Evolutionary conservation across 2,329 filamentous ascomycete genomes (phyloP).

Genomic region (Dothideomycetes sp.): DNA sequence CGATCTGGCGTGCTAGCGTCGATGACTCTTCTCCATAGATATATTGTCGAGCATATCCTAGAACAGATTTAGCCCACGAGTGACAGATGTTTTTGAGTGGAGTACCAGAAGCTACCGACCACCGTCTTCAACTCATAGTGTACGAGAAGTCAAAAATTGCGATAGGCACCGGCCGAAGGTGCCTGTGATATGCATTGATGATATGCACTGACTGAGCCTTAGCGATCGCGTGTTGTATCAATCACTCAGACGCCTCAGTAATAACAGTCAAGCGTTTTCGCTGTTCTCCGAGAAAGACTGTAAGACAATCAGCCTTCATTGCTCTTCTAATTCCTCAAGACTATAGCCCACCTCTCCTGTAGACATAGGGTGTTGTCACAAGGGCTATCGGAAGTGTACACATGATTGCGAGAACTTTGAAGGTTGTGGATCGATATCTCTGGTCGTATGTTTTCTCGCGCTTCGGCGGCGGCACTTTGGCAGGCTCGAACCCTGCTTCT

Average conservation of each 20-base stretch:
- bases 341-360: slow-evolving; percentile 1
- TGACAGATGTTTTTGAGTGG: no score
- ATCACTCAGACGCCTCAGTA: background rate
- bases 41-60: no score
- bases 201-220: no score
- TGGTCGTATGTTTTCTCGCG: background rate
- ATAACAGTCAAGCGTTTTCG: background rate
- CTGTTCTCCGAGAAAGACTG: slow-evolving; percentile 4
- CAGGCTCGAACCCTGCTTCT: background rate
- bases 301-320: background rate
- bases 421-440: background rate
- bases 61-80: no score
- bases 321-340: background rate
- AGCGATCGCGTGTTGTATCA: slow-evolving; percentile 1
- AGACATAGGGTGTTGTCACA: slow-evolving; percentile 1
- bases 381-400: background rate
- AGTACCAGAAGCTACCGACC: no score
- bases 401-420: background rate
- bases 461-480: background rate
- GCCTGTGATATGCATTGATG: no score
- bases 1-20: no score
- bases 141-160: no score
- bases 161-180: no score
- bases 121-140: no score
- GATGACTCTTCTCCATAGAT: no score